Percentiles rank a stretch among this genome's conserved stretches.
phyloP scores from a whole-genome alignment of 768 basidiomycete genomes.

The Mycena alexandri region DNA sequence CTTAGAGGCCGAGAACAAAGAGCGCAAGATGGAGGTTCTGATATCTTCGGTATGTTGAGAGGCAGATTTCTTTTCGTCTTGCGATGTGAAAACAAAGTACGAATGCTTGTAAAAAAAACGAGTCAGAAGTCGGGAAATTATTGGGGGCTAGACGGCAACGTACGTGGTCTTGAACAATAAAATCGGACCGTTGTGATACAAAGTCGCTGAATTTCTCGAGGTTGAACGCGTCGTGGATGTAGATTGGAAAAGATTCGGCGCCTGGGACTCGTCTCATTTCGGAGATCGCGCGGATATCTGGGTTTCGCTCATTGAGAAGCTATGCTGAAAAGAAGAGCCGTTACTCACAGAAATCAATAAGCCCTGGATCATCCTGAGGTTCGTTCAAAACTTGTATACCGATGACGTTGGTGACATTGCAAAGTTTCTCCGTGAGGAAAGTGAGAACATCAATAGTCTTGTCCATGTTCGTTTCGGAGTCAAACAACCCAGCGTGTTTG shows the following conservation, averaged over 20 bases:
- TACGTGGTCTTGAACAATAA: slow-evolving; percentile 75
- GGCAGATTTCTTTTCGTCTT: slow-evolving; percentile 64
- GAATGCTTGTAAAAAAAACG: slow-evolving; percentile 56
- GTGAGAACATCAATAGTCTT: slow-evolving; percentile 66
- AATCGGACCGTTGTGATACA: slow-evolving; percentile 65
- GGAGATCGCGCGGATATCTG: slow-evolving; percentile 67
- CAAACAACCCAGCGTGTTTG: slow-evolving; percentile 62
- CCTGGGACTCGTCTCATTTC: slow-evolving; percentile 58
- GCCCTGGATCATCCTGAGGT: slow-evolving; percentile 60
- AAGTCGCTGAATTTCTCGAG: slow-evolving; percentile 62
- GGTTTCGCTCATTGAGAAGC: slow-evolving; percentile 28
- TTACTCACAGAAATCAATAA: slow-evolving; percentile 61
- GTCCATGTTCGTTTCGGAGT: slow-evolving; percentile 56
- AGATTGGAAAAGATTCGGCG: slow-evolving; percentile 65
- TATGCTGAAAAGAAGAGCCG: slow-evolving; percentile 31
- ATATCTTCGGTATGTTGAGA: slow-evolving; percentile 69
- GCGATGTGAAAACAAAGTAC: slow-evolving; percentile 74
- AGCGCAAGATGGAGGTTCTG: slow-evolving; percentile 53
- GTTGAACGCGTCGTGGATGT: slow-evolving; percentile 79
- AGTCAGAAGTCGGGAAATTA: not conserved
- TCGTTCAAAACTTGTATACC: slow-evolving; percentile 75
- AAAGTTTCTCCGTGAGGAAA: slow-evolving; percentile 56
- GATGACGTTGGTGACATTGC: slow-evolving; percentile 64
- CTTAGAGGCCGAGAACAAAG: slow-evolving; percentile 42
- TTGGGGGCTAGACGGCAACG: not conserved